A percentile compares a stretch with the other conserved stretches of the same genome.
Evolutionary conservation across 1,284 basidiomycete genomes (phyloP).

Genomic region (Amylostereum chailletii): DNA sequence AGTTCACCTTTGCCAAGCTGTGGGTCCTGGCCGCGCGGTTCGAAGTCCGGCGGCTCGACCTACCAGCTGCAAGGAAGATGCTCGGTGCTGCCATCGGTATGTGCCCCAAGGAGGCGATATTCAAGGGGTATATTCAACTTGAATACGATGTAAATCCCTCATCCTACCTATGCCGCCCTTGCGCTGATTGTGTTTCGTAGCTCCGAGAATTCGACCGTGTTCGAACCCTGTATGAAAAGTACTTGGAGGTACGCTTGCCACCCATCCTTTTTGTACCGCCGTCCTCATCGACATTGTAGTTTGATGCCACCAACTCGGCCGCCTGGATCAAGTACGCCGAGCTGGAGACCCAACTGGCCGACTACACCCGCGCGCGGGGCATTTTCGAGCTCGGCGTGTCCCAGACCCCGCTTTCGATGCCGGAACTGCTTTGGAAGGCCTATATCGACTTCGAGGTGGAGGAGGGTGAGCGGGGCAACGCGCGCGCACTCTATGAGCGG

Average conservation of each 20-base stretch:
- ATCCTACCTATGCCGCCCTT: not conserved
- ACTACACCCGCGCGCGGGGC: constrained; percentile 85
- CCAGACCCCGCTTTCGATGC: constrained; percentile 92
- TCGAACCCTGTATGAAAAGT: constrained; percentile 89
- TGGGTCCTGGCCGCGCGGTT: constrained; percentile 91
- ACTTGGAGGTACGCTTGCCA: constrained; percentile 61
- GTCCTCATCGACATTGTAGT: constrained; percentile 34
- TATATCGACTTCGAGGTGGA: constrained; percentile 97
- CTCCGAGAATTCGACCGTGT: constrained; percentile 94
- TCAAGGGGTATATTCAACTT: constrained; percentile 91
- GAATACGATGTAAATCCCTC: constrained; percentile 67
- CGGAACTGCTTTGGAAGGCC: constrained; percentile 95
- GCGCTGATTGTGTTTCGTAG: constrained; percentile 23
- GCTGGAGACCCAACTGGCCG: constrained; percentile 88
- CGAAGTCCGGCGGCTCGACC: constrained; percentile 80
- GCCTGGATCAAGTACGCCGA: constrained; percentile 99
- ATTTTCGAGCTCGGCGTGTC: constrained; percentile 95
- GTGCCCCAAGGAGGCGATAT: constrained; percentile 90
- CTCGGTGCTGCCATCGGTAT: constrained; percentile 90
- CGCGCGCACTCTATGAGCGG: constrained; percentile 85
- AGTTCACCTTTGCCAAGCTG: constrained; percentile 95
- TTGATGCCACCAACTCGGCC: constrained; percentile 81
- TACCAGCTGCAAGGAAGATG: constrained; percentile 82
- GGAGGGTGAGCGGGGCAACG: constrained; percentile 84
- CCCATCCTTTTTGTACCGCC: constrained; percentile 1